Conservation (phyloP, 805 yeast genomes). For the Saccharomycopsis synnaedendra region DNA sequence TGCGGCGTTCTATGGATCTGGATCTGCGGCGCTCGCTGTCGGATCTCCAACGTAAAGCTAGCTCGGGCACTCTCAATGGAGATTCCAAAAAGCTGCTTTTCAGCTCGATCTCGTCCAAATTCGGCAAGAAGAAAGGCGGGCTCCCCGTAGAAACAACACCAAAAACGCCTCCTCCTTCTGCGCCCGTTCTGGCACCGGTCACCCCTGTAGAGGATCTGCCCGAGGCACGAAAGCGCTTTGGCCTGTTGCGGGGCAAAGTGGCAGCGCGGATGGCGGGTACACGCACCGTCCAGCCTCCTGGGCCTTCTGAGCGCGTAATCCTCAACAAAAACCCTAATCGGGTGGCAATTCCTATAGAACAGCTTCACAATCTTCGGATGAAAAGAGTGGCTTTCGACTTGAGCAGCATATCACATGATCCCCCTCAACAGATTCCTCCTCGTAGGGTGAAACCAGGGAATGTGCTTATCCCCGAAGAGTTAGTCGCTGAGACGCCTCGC, state of each 20-base stretch:
- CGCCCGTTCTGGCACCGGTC: not conserved
- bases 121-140: conserved; percentile 16
- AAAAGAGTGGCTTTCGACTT: conserved; percentile 70
- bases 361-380: conserved; percentile 26
- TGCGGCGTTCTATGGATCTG: too few species aligned
- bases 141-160: not conserved
- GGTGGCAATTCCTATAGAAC: conserved; percentile 24
- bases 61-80: too few species aligned
- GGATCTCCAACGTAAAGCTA: not conserved
- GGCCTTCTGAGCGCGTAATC: conserved; percentile 24
- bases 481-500: conserved; percentile 44
- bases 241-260: conserved; percentile 16
- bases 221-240: conserved; percentile 11
- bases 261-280: conserved; percentile 6
- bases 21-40: not conserved
- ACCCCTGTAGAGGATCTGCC: not conserved
- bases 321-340: conserved; percentile 35
- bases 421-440: conserved; percentile 92
- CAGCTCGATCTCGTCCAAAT: conserved; percentile 22
- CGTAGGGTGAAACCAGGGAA: conserved; percentile 73
- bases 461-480: conserved; percentile 59
- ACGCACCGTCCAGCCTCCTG: conserved; percentile 11
- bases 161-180: conserved; percentile 1
- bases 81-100: conserved; percentile 19
- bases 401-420: conserved; percentile 63